Evolutionary conservation across 2,329 filamentous ascomycete species (phyloP).

Genomic region (Phaeosphaeriaceae sp.): DNA sequence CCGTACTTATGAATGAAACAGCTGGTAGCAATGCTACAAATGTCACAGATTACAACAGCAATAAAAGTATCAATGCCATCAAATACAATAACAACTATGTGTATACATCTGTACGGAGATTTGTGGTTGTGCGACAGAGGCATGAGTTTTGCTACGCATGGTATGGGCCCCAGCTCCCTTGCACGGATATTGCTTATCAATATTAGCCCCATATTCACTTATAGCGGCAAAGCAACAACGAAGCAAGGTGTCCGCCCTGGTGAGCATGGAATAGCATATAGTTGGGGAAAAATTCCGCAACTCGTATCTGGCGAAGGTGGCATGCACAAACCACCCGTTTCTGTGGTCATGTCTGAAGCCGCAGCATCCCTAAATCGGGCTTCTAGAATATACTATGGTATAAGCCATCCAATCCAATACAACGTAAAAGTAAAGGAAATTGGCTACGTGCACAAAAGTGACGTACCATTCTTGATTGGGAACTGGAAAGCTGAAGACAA

Average conservation of each 20-base stretch:
- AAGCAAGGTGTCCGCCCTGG: constrained; percentile 42
- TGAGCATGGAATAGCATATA: constrained; percentile 49
- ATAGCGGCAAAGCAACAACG: constrained; percentile 39
- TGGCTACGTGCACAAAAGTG: constrained; percentile 39
- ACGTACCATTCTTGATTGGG: constrained; percentile 18
- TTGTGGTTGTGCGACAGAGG: constrained; percentile 1
- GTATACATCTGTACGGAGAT: constrained; percentile 1
- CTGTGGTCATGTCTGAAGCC: constrained; percentile 24
- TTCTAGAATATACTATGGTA: constrained; percentile 37
- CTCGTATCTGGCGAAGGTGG: constrained; percentile 33
- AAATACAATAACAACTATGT: background rate
- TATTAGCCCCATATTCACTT: constrained; percentile 48
- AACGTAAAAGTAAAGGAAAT: constrained; percentile 52
- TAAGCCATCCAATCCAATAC: constrained; percentile 51
- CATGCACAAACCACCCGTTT: constrained; percentile 45
- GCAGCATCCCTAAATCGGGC: constrained; percentile 10
- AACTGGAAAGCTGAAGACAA: constrained; percentile 19
- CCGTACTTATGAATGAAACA: background rate
- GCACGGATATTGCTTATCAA: background rate
- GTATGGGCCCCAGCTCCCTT: background rate
- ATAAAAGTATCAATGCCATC: background rate
- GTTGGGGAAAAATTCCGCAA: constrained; percentile 10
- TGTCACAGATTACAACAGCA: background rate
- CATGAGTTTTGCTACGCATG: constrained; percentile 1
- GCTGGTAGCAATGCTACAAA: background rate